These are phyloP conservation scores for Trapa incisa DNA, from an alignment of 345 rosid genomes.

Conservation along the genomic window DNA sequence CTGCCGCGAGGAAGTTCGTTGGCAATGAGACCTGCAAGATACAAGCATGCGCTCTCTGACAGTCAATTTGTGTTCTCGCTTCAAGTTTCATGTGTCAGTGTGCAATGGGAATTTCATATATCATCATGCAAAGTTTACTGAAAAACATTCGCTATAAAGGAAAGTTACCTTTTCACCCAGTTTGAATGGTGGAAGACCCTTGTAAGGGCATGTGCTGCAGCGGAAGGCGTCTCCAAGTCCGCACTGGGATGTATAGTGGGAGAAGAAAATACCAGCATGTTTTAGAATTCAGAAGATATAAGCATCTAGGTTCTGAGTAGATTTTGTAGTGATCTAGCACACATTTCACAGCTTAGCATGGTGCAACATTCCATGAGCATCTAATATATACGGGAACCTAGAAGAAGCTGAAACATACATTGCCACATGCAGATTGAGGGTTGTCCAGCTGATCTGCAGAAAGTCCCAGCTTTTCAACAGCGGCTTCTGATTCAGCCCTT, in stretches of 20 bases:
- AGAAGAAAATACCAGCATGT: not conserved
- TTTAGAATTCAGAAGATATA: not conserved
- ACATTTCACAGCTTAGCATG: not conserved
- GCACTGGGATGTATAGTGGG: slow-evolving; percentile 34
- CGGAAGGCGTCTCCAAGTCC: slow-evolving; percentile 98
- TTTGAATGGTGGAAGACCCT: slow-evolving; percentile 82
- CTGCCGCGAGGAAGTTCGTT: slow-evolving; percentile 66
- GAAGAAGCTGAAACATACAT: slow-evolving; percentile 23
- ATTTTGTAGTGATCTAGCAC: not conserved
- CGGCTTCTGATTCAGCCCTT: slow-evolving; percentile 91
- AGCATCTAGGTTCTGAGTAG: not conserved
- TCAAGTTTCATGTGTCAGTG: not conserved
- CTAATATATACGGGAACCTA: slow-evolving; percentile 1
- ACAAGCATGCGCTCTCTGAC: not conserved
- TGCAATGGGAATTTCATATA: not conserved
- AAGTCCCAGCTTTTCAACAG: slow-evolving; percentile 54
- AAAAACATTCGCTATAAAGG: not conserved
- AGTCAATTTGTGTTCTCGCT: not conserved
- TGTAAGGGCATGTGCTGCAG: slow-evolving; percentile 87
- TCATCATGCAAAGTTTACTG: not conserved
- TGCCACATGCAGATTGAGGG: slow-evolving; percentile 96
- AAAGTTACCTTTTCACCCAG: slow-evolving; percentile 76
- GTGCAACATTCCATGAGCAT: not conserved
- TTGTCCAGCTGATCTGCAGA: slow-evolving; percentile 66
- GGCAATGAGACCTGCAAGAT: slow-evolving; percentile 56